These are phyloP conservation scores for Carex myosuroides DNA, from an alignment of 176 grass and related monocot genomes.

Conservation along the genomic window DNA sequence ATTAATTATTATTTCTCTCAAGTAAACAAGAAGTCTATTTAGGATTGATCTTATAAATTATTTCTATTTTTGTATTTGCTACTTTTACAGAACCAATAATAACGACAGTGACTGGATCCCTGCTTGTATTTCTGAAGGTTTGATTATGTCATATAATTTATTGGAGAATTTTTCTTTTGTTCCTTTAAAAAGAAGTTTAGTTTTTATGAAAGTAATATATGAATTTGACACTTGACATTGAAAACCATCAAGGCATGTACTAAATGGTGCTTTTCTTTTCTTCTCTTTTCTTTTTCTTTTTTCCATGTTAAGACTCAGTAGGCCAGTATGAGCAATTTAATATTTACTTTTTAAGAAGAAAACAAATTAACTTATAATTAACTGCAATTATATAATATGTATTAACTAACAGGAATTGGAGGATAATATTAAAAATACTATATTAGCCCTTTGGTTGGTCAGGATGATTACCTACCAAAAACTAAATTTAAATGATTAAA, in stretches of 20 bases:
- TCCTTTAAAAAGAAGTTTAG: neutral
- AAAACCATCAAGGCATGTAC: neutral
- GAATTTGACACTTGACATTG: neutral
- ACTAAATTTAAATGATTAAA: neutral
- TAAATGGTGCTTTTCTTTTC: neutral
- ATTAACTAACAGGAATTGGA: neutral
- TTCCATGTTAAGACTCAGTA: too few relatives aligned
- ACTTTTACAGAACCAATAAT: neutral
- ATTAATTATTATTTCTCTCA: too few relatives aligned
- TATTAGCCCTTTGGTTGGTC: neutral
- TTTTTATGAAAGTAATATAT: neutral
- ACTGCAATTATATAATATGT: neutral
- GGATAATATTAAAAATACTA: neutral
- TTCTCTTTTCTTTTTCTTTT: too few relatives aligned
- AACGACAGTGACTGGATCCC: too few relatives aligned
- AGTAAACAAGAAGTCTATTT: too few relatives aligned
- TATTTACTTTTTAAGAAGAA: neutral
- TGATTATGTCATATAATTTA: neutral
- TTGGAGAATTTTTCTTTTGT: neutral
- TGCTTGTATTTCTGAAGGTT: neutral
- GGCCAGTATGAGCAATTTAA: too few relatives aligned
- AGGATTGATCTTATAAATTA: too few relatives aligned
- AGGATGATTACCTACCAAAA: neutral
- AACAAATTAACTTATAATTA: neutral
- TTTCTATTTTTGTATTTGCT: neutral